phyloP scores from a whole-genome alignment of 139 green algal species.

The Haematococcus lacustris region DNA sequence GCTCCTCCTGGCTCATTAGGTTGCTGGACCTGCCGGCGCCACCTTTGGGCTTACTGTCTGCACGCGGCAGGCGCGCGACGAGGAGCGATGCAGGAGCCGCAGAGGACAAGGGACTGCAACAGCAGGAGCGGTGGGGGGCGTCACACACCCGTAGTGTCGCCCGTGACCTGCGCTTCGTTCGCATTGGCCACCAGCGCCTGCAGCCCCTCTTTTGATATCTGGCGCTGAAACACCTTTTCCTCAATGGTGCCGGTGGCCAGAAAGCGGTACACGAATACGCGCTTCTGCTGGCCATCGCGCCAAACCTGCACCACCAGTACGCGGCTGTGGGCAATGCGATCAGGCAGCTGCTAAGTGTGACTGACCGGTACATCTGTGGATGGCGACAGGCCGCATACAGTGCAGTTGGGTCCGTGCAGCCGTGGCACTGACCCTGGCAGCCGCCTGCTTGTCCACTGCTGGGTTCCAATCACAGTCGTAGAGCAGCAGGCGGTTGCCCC shows the following conservation, averaged over 20 bases:
- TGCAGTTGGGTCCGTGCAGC: not conserved
- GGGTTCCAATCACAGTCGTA: slow-evolving; percentile 41
- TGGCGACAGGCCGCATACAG: not conserved
- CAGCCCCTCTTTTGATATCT: slow-evolving; percentile 57
- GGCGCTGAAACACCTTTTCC: slow-evolving; percentile 79
- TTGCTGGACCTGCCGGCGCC: slow-evolving; percentile 3
- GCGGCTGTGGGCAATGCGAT: not conserved
- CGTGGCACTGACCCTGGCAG: slow-evolving; percentile 37
- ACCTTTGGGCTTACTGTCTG: not conserved
- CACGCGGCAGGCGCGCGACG: too few relatives aligned
- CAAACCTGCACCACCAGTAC: slow-evolving; percentile 67
- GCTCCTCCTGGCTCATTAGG: slow-evolving; percentile 79
- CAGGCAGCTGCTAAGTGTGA: too few relatives aligned
- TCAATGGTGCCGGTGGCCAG: slow-evolving; percentile 92
- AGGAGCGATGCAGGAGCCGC: too few relatives aligned
- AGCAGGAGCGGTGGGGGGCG: too few relatives aligned
- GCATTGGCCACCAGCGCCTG: slow-evolving; percentile 6
- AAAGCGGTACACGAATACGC: slow-evolving; percentile 96
- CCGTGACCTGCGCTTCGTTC: too few relatives aligned
- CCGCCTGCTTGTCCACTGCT: slow-evolving; percentile 55
- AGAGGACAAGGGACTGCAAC: too few relatives aligned
- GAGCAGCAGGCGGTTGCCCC: slow-evolving; percentile 70
- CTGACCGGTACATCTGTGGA: too few relatives aligned
- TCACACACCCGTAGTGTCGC: too few relatives aligned
- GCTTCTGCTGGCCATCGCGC: slow-evolving; percentile 95